Percentiles rank a stretch among this genome's conserved stretches.
These are phyloP conservation scores for Boletus rubroflammeus DNA, from an alignment of 768 basidiomycete species.

Conservation along the genomic window DNA sequence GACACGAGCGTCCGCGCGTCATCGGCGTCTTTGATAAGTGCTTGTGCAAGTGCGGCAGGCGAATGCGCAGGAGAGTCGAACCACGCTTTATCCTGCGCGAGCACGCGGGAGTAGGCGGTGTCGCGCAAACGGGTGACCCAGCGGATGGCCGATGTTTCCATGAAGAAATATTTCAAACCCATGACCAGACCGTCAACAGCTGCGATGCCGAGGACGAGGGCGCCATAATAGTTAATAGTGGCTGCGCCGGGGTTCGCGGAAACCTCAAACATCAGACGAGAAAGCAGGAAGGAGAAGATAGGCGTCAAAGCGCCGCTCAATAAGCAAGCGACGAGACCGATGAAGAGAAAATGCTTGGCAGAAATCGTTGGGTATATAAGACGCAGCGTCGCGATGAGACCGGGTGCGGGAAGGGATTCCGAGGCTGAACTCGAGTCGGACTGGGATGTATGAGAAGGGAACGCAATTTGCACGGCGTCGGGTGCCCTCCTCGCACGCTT, in stretches of 20 bases:
- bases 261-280: conserved; percentile 72
- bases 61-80: conserved; percentile 71
- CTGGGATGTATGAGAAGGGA: conserved; percentile 6
- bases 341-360: conserved; percentile 59
- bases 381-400: conserved; percentile 42
- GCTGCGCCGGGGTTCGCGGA: conserved; percentile 66
- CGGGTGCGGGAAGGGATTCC: conserved; percentile 6
- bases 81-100: conserved; percentile 82
- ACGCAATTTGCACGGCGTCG: background rate
- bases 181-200: conserved; percentile 72
- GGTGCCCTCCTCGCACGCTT: conserved; percentile 19
- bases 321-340: conserved; percentile 69
- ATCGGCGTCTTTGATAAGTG: conserved; percentile 84
- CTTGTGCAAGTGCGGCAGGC: conserved; percentile 61
- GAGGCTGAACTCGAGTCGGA: background rate
- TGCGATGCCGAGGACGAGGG: conserved; percentile 69
- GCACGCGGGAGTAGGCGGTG: conserved; percentile 50
- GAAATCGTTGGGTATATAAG: conserved; percentile 70
- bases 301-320: conserved; percentile 84
- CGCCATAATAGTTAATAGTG: conserved; percentile 67
- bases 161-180: conserved; percentile 73
- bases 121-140: conserved; percentile 74
- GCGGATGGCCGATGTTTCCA: conserved; percentile 68
- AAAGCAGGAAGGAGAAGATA: conserved; percentile 87
- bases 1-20: conserved; percentile 79